Percentiles rank a stretch among this genome's conserved stretches.
Conservation (phyloP, 1,284 basidiomycete species). For the Sanghuangporus sanghuang region DNA sequence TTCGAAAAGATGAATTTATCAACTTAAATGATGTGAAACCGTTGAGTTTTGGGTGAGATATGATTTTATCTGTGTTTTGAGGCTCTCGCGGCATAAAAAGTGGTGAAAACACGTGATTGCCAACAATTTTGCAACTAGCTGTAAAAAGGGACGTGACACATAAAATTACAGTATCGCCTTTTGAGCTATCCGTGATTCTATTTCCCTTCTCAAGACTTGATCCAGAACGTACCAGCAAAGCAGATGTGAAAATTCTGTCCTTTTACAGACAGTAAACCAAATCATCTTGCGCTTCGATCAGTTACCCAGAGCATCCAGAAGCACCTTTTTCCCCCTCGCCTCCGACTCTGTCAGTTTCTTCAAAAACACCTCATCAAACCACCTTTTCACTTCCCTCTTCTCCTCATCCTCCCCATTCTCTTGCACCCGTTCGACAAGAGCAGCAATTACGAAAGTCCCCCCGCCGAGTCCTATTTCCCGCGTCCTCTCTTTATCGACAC, state of each 20-base stretch:
- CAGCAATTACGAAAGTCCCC: slow-evolving; percentile 77
- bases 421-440: slow-evolving; percentile 62
- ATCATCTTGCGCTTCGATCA: not conserved
- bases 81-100: no score
- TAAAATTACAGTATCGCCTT: no score
- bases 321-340: slow-evolving; percentile 50
- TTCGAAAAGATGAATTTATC: no score
- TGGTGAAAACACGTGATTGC: no score
- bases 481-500: slow-evolving; percentile 51
- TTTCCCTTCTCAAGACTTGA: no score
- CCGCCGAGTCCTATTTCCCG: slow-evolving; percentile 58
- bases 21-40: no score
- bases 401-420: slow-evolving; percentile 36
- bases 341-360: slow-evolving; percentile 39
- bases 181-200: no score
- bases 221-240: no score
- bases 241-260: no score
- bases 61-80: no score
- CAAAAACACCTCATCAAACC: slow-evolving; percentile 45
- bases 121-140: no score
- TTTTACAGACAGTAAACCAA: not conserved
- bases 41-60: no score
- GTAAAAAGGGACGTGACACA: not conserved
- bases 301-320: slow-evolving; percentile 34
- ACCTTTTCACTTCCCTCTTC: slow-evolving; percentile 41